Evolutionary conservation across 1,284 basidiomycete species (phyloP), one percentile per base, ranked within the genome.

Genomic region (Ustilago esculenta): DNA sequence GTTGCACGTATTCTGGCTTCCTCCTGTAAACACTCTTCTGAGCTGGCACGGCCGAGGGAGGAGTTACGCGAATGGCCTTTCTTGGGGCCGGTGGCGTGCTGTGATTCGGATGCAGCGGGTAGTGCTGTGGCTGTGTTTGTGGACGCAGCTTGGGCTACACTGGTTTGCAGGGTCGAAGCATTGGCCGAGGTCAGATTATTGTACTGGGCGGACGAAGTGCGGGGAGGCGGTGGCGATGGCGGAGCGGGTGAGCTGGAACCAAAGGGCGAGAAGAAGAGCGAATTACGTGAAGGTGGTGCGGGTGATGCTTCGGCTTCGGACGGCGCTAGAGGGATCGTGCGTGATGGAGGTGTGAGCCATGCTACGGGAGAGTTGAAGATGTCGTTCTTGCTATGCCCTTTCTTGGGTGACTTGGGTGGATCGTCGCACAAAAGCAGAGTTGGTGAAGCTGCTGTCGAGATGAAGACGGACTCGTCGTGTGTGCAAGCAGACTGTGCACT

Each of bases 1-100:
- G 63, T 58, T 17, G 67, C 49, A 4, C 73, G 59, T 32, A 79
- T 80, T 9, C 72, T 55, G 4, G 53, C 61, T 45, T 69, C 57
- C 51, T 80, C 77, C 12, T 57, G 45, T 17, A 72, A 44, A 17
- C 75, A 71, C 50, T 79, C 77, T 33, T 77, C 75, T 3, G 72
- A 66, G 46, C 63, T 76, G 12, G 70, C 66, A 10, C 73, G 59
- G 10, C 78, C 76, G 14, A 75, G 72, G 0, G 72, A 75, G 4
- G 72, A 67, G 30, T 63, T 73, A 43, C 76, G 58, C 12, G 56
- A 51, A 33, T 70, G 70, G 0, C 53, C 59, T 25, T 43, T 48
- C 3, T 52, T 55, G 25, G 55, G 47, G 10, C 51, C 51, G 2
- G 35, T 21, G 11, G 24, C 12, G 17, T 49, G 54, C 44, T 61